phyloP scores from a whole-genome alignment of 2,329 filamentous ascomycete genomes.

The Colletotrichum euphorbiae region DNA sequence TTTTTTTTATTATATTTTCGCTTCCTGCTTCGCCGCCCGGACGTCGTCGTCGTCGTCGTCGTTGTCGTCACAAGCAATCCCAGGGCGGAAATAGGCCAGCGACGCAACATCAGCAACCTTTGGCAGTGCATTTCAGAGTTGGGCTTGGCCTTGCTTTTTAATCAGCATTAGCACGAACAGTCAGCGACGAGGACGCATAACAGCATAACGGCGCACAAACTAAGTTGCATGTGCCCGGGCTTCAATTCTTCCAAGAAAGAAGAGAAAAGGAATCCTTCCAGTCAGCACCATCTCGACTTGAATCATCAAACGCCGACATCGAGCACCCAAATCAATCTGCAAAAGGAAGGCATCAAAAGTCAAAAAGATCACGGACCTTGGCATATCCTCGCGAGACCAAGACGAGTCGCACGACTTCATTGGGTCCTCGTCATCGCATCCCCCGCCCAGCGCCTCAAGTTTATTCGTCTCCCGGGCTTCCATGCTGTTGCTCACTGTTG shows the following conservation, averaged over 20 bases:
- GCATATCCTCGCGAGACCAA: background rate
- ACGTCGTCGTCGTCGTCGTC: background rate
- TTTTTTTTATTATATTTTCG: too few relatives aligned
- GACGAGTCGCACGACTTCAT: slow-evolving; percentile 6
- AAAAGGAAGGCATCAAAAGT: background rate
- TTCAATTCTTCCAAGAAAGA: background rate
- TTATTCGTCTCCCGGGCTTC: slow-evolving; percentile 27
- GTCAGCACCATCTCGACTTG: slow-evolving; percentile 1
- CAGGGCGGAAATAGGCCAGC: background rate
- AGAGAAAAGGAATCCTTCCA: background rate
- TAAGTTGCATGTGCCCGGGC: background rate
- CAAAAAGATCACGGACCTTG: background rate
- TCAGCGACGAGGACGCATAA: slow-evolving; percentile 19
- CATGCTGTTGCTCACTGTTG: background rate
- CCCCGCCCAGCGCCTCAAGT: slow-evolving; percentile 26
- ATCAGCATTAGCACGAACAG: slow-evolving; percentile 1
- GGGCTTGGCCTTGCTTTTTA: too few relatives aligned
- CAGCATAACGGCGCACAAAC: slow-evolving; percentile 9
- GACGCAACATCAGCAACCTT: background rate
- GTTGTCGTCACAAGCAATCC: slow-evolving; percentile 3
- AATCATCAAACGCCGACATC: too few relatives aligned
- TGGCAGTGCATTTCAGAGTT: slow-evolving; percentile 1
- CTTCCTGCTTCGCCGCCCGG: background rate
- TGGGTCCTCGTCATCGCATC: slow-evolving; percentile 16
- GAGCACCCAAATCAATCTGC: background rate